These are phyloP conservation scores for Tirmania nivea DNA, from an alignment of 495 filamentous ascomycete genomes.

Conservation along the genomic window DNA sequence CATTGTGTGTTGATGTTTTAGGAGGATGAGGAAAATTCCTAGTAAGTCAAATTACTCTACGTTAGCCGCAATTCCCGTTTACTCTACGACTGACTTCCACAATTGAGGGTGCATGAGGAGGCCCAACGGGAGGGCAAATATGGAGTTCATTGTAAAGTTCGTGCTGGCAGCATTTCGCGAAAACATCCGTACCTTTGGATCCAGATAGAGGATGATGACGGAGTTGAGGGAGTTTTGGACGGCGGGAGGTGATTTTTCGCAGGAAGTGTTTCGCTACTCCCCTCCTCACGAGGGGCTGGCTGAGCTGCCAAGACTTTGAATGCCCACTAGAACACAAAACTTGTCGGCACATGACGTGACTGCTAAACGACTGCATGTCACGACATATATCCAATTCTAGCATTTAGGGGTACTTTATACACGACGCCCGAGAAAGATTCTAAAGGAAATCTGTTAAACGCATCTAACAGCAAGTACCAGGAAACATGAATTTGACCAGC, in stretches of 20 bases:
- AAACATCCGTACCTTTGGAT: background rate
- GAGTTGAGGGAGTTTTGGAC: background rate
- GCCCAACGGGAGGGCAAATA: too few relatives aligned
- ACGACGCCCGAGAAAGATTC: too few relatives aligned
- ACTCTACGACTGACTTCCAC: too few relatives aligned
- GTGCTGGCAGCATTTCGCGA: background rate
- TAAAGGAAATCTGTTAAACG: too few relatives aligned
- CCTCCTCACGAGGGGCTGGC: background rate
- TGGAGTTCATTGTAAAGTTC: background rate
- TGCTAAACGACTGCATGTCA: background rate
- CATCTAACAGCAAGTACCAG: too few relatives aligned
- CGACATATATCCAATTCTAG: too few relatives aligned
- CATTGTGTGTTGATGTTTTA: slow-evolving; percentile 27
- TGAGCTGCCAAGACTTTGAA: background rate
- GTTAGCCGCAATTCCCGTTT: too few relatives aligned
- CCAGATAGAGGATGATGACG: background rate
- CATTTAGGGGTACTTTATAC: too few relatives aligned
- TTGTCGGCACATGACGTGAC: background rate
- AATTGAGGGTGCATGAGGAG: too few relatives aligned
- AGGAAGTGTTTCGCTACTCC: background rate
- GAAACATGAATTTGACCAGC: too few relatives aligned
- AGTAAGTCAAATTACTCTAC: too few relatives aligned
- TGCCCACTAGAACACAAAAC: background rate
- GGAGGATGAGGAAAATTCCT: background rate
- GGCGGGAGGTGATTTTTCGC: background rate